phyloP scores from a whole-genome alignment of 768 basidiomycete species.

The Hygrophorus pudorinus region DNA sequence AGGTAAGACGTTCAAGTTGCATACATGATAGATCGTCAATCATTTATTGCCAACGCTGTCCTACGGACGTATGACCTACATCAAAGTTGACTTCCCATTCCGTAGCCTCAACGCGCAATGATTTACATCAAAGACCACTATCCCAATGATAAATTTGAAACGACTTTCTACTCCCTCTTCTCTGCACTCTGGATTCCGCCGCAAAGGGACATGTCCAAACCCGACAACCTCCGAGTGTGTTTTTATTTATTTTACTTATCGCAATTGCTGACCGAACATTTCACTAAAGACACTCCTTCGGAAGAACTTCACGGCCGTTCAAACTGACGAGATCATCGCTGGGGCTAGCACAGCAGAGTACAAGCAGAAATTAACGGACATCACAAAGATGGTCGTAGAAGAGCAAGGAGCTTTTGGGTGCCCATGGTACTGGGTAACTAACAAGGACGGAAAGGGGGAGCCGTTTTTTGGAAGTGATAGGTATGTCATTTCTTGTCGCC shows the following conservation, averaged over 20 bases:
- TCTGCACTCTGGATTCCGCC: conserved; percentile 10
- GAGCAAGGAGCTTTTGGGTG: conserved; percentile 12
- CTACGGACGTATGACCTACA: too few species aligned
- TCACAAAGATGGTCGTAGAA: conserved; percentile 12
- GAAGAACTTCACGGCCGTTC: conserved; percentile 8
- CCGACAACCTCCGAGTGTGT: conserved; percentile 2
- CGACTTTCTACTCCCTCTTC: conserved; percentile 9
- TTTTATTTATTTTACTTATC: not conserved
- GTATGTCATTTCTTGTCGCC: not conserved
- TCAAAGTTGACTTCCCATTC: not conserved
- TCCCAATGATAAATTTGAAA: conserved; percentile 8
- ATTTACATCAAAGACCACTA: conserved; percentile 12
- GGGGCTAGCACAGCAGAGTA: conserved; percentile 8
- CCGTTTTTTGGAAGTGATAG: conserved; percentile 15
- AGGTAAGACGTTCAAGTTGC: not conserved
- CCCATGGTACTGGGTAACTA: conserved; percentile 13
- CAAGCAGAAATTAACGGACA: conserved; percentile 10
- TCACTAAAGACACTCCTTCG: not conserved
- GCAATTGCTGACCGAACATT: not conserved
- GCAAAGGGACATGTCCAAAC: conserved; percentile 7
- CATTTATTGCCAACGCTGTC: too few species aligned
- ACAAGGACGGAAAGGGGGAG: conserved; percentile 10
- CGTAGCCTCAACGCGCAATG: conserved; percentile 12
- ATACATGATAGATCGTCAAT: too few species aligned
- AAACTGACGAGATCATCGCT: conserved; percentile 9